phyloP scores from a whole-genome alignment of 2,329 filamentous ascomycete species.

The Diplodia corticola region DNA sequence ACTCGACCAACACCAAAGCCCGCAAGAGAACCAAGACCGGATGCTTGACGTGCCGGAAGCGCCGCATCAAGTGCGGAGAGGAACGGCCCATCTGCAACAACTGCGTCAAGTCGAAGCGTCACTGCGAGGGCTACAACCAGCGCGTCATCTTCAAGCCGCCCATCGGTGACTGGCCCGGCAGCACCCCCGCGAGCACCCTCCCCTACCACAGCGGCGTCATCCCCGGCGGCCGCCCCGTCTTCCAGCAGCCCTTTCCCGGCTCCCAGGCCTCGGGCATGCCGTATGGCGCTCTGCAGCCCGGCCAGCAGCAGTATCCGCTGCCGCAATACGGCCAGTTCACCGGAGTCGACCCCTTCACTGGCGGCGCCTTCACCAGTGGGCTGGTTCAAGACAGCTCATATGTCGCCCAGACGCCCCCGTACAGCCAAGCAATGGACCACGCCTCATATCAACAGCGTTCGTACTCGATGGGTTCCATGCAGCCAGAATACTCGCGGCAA shows the following conservation, averaged over 20 bases:
- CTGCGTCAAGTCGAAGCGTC: conserved; percentile 81
- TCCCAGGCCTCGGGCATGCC: not conserved
- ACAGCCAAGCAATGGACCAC: conserved; percentile 10
- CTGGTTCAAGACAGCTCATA: conserved; percentile 10
- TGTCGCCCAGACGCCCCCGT: not conserved
- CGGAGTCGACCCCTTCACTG: conserved; percentile 7
- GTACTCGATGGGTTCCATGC: conserved; percentile 15
- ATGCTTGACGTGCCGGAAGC: conserved; percentile 88
- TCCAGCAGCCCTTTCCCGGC: conserved; percentile 19
- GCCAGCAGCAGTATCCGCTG: conserved; percentile 18
- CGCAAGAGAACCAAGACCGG: conserved; percentile 78
- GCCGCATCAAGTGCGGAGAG: conserved; percentile 96
- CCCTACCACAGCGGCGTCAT: conserved; percentile 24
- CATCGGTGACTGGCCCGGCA: conserved; percentile 55
- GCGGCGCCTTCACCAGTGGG: conserved; percentile 8
- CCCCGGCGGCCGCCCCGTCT: conserved; percentile 19
- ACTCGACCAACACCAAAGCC: conserved; percentile 17
- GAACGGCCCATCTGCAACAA: conserved; percentile 79
- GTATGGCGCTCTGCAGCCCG: not conserved
- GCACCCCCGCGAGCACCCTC: conserved; percentile 25
- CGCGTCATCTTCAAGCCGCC: conserved; percentile 79
- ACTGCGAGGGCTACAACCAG: conserved; percentile 82
- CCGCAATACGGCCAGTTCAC: conserved; percentile 17
- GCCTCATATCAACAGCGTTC: conserved; percentile 1
- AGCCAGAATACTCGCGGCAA: conserved; percentile 5